These are phyloP conservation scores for Hymenoscyphus salicellus DNA, from an alignment of 2,329 filamentous ascomycete species.

Conservation along the genomic window DNA sequence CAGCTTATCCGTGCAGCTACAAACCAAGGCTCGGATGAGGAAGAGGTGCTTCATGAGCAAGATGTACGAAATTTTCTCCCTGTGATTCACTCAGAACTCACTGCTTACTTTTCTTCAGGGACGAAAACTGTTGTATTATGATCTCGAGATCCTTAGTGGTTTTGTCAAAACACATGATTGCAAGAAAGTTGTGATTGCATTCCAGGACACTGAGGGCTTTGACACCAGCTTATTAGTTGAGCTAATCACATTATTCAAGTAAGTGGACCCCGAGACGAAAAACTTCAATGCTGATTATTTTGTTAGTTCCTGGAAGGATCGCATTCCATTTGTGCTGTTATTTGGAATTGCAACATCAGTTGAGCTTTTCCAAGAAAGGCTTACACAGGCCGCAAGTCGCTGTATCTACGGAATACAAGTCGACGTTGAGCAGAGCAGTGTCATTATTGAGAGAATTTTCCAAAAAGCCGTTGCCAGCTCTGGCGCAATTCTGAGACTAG, in stretches of 20 bases:
- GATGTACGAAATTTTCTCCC: slow-evolving; percentile 43
- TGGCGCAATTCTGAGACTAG: slow-evolving; percentile 58
- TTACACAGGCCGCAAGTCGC: slow-evolving; percentile 66
- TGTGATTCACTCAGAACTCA: background rate
- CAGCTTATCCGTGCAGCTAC: slow-evolving; percentile 68
- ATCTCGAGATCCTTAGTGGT: slow-evolving; percentile 67
- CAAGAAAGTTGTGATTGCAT: slow-evolving; percentile 64
- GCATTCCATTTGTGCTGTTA: slow-evolving; percentile 72
- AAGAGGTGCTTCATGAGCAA: slow-evolving; percentile 44
- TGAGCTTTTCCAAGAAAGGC: slow-evolving; percentile 71
- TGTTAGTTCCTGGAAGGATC: slow-evolving; percentile 63
- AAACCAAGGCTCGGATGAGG: slow-evolving; percentile 49
- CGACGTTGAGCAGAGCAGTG: slow-evolving; percentile 69
- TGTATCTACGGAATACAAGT: slow-evolving; percentile 70
- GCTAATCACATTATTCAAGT: slow-evolving; percentile 66
- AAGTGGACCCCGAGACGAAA: slow-evolving; percentile 31
- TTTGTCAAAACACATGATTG: slow-evolving; percentile 53
- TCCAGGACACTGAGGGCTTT: slow-evolving; percentile 82
- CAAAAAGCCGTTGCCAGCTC: slow-evolving; percentile 59
- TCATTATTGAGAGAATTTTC: slow-evolving; percentile 71
- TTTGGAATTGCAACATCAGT: slow-evolving; percentile 81
- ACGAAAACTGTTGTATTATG: slow-evolving; percentile 70
- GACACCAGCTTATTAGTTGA: slow-evolving; percentile 71
- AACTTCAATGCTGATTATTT: slow-evolving; percentile 10
- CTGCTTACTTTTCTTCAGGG: slow-evolving; percentile 42